Percentiles rank a stretch among this genome's conserved stretches.
Evolutionary conservation across 192 early-diverging fungal genomes (phyloP).

Genomic region (Rhizophagus sp.): DNA sequence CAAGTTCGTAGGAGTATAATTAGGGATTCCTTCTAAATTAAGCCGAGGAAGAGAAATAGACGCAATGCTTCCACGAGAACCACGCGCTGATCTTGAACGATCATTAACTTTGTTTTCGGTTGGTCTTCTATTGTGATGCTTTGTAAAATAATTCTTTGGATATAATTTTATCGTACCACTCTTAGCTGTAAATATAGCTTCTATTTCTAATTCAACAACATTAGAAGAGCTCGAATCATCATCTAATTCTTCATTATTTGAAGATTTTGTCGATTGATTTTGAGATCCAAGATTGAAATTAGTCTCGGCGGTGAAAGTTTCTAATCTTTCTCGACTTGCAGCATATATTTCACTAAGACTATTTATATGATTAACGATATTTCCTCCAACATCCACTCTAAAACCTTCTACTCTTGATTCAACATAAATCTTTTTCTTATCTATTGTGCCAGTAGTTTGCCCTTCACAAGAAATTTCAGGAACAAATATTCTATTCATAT

Average conservation of each 20-base stretch:
- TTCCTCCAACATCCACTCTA: constrained; percentile 69
- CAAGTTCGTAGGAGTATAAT: not conserved
- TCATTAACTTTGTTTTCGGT: constrained; percentile 28
- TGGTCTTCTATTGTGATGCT: constrained; percentile 36
- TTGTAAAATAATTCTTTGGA: constrained; percentile 49
- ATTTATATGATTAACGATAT: constrained; percentile 66
- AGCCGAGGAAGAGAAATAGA: constrained; percentile 7
- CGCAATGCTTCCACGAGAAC: not conserved
- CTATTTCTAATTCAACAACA: constrained; percentile 46
- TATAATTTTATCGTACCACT: constrained; percentile 52
- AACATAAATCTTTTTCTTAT: constrained; percentile 49
- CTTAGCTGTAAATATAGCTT: constrained; percentile 51
- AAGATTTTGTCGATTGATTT: not conserved
- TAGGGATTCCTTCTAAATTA: constrained; percentile 8
- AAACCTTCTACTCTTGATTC: constrained; percentile 69
- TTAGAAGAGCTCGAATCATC: constrained; percentile 16
- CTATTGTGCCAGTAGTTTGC: constrained; percentile 37
- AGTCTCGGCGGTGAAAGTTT: constrained; percentile 47
- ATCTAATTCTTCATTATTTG: not conserved
- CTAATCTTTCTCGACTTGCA: constrained; percentile 57
- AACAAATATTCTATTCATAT: constrained; percentile 54
- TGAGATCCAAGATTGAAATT: constrained; percentile 26
- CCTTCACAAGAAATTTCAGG: constrained; percentile 58
- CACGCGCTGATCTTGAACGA: constrained; percentile 2
- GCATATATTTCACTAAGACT: constrained; percentile 63